These are phyloP conservation scores for Aspergillus oerlinghausenensis DNA, from an alignment of 2,329 filamentous ascomycete species.

Conservation along the genomic window DNA sequence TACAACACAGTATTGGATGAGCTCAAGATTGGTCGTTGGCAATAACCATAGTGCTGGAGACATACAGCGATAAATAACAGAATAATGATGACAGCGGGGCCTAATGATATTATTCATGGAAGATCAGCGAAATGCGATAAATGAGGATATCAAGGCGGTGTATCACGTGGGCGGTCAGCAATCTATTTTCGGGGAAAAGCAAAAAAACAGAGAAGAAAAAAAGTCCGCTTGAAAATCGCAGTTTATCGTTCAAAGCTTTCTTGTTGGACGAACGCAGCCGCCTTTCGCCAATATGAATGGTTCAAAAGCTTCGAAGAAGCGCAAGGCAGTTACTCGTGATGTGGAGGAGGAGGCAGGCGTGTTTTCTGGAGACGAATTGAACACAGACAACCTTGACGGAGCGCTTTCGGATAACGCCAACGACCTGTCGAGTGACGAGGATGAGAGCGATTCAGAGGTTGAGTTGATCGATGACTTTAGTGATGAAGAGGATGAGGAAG, in stretches of 20 bases:
- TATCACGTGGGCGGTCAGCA: slow-evolving; percentile 36
- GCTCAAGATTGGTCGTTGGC: not conserved
- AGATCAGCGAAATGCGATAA: slow-evolving; percentile 19
- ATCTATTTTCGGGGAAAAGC: slow-evolving; percentile 8
- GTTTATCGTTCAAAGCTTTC: slow-evolving; percentile 2
- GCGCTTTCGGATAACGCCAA: slow-evolving; percentile 40
- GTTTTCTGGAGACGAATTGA: slow-evolving; percentile 59
- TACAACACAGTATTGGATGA: not conserved
- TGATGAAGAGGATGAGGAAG: slow-evolving; percentile 46
- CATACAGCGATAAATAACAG: not conserved
- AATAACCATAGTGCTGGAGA: not conserved
- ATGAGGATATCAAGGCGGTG: slow-evolving; percentile 21
- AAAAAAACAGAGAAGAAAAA: slow-evolving; percentile 18
- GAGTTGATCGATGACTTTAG: slow-evolving; percentile 55
- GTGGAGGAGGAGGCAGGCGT: slow-evolving; percentile 46
- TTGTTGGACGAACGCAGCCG: not conserved
- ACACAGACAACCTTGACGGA: slow-evolving; percentile 39
- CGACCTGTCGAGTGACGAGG: slow-evolving; percentile 35
- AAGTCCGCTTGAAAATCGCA: slow-evolving; percentile 15
- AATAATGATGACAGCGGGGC: not conserved
- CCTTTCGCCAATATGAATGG: slow-evolving; percentile 27
- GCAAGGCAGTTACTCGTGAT: slow-evolving; percentile 59
- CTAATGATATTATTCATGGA: not conserved
- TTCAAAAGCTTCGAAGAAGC: slow-evolving; percentile 52
- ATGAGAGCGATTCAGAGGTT: slow-evolving; percentile 42